These are phyloP conservation scores for Hymenoscyphus linearis DNA, from an alignment of 2,329 filamentous ascomycete genomes.

Conservation along the genomic window DNA sequence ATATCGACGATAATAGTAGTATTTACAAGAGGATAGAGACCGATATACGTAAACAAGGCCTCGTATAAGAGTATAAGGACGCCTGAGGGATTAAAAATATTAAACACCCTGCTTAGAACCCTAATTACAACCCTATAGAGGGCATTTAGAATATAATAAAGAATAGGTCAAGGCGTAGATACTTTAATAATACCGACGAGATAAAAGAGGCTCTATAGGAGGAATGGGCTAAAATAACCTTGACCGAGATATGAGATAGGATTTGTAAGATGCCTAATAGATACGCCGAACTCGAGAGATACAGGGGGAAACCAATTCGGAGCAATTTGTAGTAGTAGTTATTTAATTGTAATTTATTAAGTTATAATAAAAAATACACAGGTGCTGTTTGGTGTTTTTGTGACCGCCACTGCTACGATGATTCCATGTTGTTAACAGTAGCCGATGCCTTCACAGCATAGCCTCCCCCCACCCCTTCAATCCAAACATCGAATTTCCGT, in stretches of 20 bases:
- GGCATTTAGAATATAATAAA: not conserved
- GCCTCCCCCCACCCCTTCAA: slow-evolving; percentile 55
- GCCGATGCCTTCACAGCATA: slow-evolving; percentile 58
- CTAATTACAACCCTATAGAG: not conserved
- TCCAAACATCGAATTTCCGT: slow-evolving; percentile 56
- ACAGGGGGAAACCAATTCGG: not conserved
- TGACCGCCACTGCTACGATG: no score
- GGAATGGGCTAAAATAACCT: not conserved
- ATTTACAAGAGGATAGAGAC: not conserved
- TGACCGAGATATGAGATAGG: not conserved
- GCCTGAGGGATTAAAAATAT: not conserved
- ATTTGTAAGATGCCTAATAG: not conserved
- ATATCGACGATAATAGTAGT: not conserved
- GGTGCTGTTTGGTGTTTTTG: no score
- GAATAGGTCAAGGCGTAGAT: not conserved
- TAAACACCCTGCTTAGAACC: not conserved
- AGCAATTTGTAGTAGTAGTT: not conserved
- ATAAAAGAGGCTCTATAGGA: not conserved
- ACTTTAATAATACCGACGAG: not conserved
- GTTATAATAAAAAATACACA: no score
- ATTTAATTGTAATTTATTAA: not conserved
- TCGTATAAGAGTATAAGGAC: not conserved
- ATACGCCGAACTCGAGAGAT: not conserved
- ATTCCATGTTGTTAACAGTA: no score
- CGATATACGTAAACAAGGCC: not conserved